A percentile compares a stretch with the other conserved stretches of the same genome.
Conservation (phyloP, 345 rosid genomes). For the Euphorbia peplus region DNA sequence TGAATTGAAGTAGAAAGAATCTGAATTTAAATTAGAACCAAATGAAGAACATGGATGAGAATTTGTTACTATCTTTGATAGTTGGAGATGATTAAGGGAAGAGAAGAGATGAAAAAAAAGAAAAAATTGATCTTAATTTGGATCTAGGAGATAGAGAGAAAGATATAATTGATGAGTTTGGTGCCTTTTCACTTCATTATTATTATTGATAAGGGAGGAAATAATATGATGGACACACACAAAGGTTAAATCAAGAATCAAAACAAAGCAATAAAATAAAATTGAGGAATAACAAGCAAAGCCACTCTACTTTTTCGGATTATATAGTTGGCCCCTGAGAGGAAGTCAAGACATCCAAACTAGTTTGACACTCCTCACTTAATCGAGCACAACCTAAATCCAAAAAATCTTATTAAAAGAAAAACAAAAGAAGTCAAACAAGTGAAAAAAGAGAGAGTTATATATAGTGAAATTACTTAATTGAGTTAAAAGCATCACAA, state of each 20-base stretch:
- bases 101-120: not conserved
- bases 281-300: too few relatives aligned
- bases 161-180: constrained; percentile 11
- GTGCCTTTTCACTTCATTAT: constrained; percentile 25
- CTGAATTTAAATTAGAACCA: not conserved
- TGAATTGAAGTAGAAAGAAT: not conserved
- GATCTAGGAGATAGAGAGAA: constrained; percentile 2
- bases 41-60: constrained; percentile 6
- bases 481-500: too few relatives aligned
- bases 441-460: too few relatives aligned
- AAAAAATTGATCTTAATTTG: not conserved
- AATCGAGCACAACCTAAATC: too few relatives aligned
- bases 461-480: too few relatives aligned
- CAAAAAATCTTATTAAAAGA: too few relatives aligned
- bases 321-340: too few relatives aligned
- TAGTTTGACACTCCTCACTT: too few relatives aligned
- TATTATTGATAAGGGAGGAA: constrained; percentile 11
- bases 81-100: not conserved
- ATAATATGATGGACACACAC: constrained; percentile 6
- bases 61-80: not conserved
- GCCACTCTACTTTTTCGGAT: too few relatives aligned
- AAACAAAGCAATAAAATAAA: too few relatives aligned
- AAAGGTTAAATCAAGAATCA: not conserved
- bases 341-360: too few relatives aligned
- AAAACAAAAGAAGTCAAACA: too few relatives aligned